Evolutionary conservation across 2,329 filamentous ascomycete genomes (phyloP), one percentile per base, ranked within the genome.

Genomic region (Venturia effusa): DNA sequence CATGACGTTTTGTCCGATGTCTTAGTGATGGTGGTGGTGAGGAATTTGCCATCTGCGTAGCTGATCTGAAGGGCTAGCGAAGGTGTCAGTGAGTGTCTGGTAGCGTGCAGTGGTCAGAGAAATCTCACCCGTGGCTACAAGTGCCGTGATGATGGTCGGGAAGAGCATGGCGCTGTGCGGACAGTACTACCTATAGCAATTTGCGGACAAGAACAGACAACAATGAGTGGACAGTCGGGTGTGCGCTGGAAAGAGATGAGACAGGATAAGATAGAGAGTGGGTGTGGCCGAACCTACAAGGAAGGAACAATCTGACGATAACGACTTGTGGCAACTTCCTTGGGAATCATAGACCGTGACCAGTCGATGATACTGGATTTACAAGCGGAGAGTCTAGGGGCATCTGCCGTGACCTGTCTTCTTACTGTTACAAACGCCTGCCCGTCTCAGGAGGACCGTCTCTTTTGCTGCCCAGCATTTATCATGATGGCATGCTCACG

Each of bases 401-500:
- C n/a, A n/a, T n/a, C n/a, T n/a, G n/a, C n/a, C n/a, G n/a, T n/a
- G n/a, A n/a, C n/a, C n/a, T 57, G 34, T 57, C 51, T 57, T 34
- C 51, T 4, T 57, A 57, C 27, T 57, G 51, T 37, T 57, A 57
- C 17, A 57, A 17, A 34, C 34, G 15, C 27, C 19, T 24, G 3
- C n/a, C 17, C 17, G 7, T 7, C 8, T 45, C 8, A 6, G 22
- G 22, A 17, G 8, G 43, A n/a, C 7, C 15, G 7, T 45, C 43
- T 24, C 43, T 17, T 15, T 15, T 17, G 48, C 48, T 32, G 32
- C 32, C 51, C 27, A 57, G 13, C 15, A 32, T 6, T 34, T 57
- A 8, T 34, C 19, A 11, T 32, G 43, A 22, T 57, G 6, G 27
- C 51, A n/a, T 39, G 24, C 40, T 75, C 70, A 83, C 39, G 76